Conservation (phyloP, 2,329 filamentous ascomycete genomes). For the Pseudophaeomoniella oleicola region DNA sequence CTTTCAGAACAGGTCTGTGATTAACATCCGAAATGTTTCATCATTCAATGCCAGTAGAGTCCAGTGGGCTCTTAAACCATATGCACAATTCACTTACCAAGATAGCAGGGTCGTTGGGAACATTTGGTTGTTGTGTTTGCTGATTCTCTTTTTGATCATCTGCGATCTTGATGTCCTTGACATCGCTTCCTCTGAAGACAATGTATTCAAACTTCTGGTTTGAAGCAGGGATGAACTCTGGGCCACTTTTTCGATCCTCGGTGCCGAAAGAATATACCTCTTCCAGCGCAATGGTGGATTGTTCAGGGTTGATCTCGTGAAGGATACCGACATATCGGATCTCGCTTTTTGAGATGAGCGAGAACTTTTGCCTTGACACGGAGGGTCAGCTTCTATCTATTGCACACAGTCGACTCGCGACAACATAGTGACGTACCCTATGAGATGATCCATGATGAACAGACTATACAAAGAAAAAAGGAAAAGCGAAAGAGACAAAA, state of each 20-base stretch:
- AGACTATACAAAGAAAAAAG: constrained; percentile 10
- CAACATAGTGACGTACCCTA: constrained; percentile 32
- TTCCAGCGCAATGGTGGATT: constrained; percentile 90
- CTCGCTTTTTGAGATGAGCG: constrained; percentile 91
- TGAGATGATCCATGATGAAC: constrained; percentile 32
- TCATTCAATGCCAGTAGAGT: constrained; percentile 55
- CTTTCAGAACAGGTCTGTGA: constrained; percentile 63
- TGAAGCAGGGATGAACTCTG: constrained; percentile 70
- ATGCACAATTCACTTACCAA: constrained; percentile 66
- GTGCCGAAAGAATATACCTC: constrained; percentile 92
- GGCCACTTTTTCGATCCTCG: constrained; percentile 68
- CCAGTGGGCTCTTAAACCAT: too few species aligned
- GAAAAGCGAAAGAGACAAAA: constrained; percentile 2
- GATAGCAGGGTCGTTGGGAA: constrained; percentile 92
- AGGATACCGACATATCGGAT: constrained; percentile 96
- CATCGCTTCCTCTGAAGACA: constrained; percentile 93
- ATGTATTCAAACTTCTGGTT: constrained; percentile 96
- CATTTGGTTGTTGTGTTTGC: constrained; percentile 52
- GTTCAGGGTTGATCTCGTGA: constrained; percentile 95
- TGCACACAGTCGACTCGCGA: too few species aligned
- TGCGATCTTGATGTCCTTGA: constrained; percentile 93
- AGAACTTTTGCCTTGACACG: constrained; percentile 92
- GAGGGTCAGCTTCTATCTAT: too few species aligned
- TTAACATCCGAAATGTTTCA: constrained; percentile 99
- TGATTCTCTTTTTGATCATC: constrained; percentile 59